Conservation (phyloP, 2,329 filamentous ascomycete genomes). For the Hypoxylon sp. region DNA sequence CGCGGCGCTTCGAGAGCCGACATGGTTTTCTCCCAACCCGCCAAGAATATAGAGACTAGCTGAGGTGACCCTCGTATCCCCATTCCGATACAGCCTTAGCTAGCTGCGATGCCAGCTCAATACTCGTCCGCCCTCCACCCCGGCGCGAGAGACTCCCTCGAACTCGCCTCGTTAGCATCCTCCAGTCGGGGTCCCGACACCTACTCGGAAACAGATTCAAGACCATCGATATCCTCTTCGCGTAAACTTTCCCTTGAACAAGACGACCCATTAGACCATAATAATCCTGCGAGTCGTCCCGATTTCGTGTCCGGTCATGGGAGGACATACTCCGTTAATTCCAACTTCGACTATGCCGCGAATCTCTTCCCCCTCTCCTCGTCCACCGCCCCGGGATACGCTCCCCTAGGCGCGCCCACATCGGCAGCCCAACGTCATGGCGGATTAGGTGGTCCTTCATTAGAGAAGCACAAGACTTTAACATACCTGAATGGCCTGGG, state of each 20-base stretch:
- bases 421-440: constrained; percentile 65
- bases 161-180: constrained; percentile 94
- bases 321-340: constrained; percentile 90
- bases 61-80: constrained; percentile 20
- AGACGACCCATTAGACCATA: constrained; percentile 82
- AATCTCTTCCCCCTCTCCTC: constrained; percentile 94
- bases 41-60: constrained; percentile 33
- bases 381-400: constrained; percentile 80
- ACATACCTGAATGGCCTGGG: constrained; percentile 95
- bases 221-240: constrained; percentile 92
- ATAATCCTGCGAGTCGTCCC: constrained; percentile 65
- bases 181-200: constrained; percentile 77
- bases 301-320: constrained; percentile 62
- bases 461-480: constrained; percentile 96
- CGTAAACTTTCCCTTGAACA: constrained; percentile 89
- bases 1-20: constrained; percentile 32
- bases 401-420: constrained; percentile 84
- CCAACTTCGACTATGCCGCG: constrained; percentile 94
- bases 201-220: constrained; percentile 78
- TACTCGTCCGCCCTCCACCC: constrained; percentile 63
- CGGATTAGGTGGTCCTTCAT: constrained; percentile 78
- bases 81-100: constrained; percentile 21
- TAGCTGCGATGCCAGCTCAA: constrained; percentile 57
- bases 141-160: constrained; percentile 87
- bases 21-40: constrained; percentile 34